Conservation (phyloP, 441 rosid genomes). For the California macrophylla region DNA sequence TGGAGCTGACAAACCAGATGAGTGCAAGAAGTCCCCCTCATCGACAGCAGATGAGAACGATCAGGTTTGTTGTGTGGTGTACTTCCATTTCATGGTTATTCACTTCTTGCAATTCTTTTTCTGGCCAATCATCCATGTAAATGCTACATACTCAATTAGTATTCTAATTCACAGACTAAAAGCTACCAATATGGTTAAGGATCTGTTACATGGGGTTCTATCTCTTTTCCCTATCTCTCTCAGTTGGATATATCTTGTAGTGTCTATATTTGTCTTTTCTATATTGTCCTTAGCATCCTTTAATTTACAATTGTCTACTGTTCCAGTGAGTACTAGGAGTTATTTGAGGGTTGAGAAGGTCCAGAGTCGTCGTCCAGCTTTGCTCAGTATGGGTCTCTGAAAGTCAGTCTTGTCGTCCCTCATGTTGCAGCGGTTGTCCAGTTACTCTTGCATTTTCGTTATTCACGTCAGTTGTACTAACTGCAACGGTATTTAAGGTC, state of each 20-base stretch:
- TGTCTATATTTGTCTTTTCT: neutral
- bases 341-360: conserved; percentile 93
- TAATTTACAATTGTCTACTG: conserved; percentile 76
- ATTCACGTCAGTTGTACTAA: conserved; percentile 54
- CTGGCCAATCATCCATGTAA: conserved; percentile 23
- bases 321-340: conserved; percentile 99
- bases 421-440: conserved; percentile 75
- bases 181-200: conserved; percentile 13
- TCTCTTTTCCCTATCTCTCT: neutral
- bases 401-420: conserved; percentile 83
- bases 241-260: neutral
- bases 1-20: conserved; percentile 84
- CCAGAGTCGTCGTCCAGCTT: conserved; percentile 55
- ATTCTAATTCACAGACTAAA: conserved; percentile 11
- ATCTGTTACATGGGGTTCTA: conserved; percentile 13
- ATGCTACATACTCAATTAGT: conserved; percentile 22
- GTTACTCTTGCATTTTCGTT: conserved; percentile 50
- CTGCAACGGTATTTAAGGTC: conserved; percentile 35
- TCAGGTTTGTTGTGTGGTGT: conserved; percentile 64
- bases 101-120: conserved; percentile 23
- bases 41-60: conserved; percentile 55
- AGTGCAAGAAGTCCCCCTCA: conserved; percentile 54
- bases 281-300: conserved; percentile 27
- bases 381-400: conserved; percentile 85
- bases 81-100: conserved; percentile 26